phyloP scores from a whole-genome alignment of 2,329 filamentous ascomycete genomes.

The Ramularia endophylla region DNA sequence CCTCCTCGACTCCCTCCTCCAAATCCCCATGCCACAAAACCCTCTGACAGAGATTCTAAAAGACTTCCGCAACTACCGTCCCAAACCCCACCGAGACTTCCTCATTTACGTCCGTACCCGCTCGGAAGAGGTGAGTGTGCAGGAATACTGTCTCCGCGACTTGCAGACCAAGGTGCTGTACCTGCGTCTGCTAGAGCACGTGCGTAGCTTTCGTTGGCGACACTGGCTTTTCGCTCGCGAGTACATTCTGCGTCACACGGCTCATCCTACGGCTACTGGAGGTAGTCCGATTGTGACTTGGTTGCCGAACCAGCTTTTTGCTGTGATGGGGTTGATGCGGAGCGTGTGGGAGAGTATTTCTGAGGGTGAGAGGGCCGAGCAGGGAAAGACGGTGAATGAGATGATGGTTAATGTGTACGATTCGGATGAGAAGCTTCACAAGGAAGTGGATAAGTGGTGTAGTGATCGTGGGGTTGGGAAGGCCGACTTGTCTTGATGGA shows the following conservation, averaged over 20 bases:
- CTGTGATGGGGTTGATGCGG: conserved; percentile 66
- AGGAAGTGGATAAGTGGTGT: conserved; percentile 72
- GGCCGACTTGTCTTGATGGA: too few relatives aligned
- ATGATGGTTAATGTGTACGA: conserved; percentile 62
- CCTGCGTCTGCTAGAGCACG: conserved; percentile 58
- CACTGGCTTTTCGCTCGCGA: conserved; percentile 83
- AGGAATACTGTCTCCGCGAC: conserved; percentile 45
- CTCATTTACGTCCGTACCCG: conserved; percentile 61
- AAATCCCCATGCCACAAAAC: conserved; percentile 81
- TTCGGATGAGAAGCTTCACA: conserved; percentile 60
- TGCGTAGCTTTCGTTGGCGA: conserved; percentile 74
- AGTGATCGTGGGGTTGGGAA: conserved; percentile 8
- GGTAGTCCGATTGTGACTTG: conserved; percentile 79
- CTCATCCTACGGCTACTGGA: conserved; percentile 71
- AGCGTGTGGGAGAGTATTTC: conserved; percentile 44
- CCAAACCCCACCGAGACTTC: conserved; percentile 82
- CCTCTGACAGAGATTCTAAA: conserved; percentile 81
- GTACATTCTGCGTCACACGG: conserved; percentile 74
- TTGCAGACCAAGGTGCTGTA: conserved; percentile 38
- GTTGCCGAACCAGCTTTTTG: conserved; percentile 74
- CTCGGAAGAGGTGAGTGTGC: conserved; percentile 47
- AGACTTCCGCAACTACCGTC: conserved; percentile 85
- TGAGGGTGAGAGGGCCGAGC: conserved; percentile 11
- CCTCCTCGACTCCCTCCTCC: conserved; percentile 78
- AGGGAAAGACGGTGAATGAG: conserved; percentile 28